phyloP scores from a whole-genome alignment of 352 stramenopile species.

The Phytophthora multivora region DNA sequence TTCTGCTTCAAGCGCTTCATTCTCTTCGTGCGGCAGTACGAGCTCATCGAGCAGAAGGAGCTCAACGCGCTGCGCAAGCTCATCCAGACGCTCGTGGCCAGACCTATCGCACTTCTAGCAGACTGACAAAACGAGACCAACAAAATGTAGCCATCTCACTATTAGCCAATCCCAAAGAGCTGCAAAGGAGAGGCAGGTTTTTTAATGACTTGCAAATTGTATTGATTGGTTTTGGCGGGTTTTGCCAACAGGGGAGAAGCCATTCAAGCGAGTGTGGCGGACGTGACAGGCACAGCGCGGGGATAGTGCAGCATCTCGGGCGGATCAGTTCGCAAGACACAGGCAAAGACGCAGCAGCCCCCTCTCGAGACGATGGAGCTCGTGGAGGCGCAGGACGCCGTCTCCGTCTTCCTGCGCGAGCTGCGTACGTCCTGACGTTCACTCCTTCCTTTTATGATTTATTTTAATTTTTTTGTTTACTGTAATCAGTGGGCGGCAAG shows the following conservation, averaged over 20 bases:
- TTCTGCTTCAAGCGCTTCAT: constrained; percentile 98
- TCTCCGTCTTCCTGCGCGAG: constrained; percentile 51
- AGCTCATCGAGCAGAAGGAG: constrained; percentile 94
- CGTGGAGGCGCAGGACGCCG: constrained; percentile 30
- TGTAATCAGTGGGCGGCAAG: constrained; percentile 54
- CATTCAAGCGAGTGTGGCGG: constrained; percentile 27
- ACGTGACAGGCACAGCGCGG: constrained; percentile 14
- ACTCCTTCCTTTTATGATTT: neutral
- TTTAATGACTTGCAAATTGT: constrained; percentile 20
- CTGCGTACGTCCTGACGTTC: constrained; percentile 34
- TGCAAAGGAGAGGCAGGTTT: constrained; percentile 23
- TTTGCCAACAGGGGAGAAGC: constrained; percentile 9
- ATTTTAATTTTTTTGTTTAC: neutral
- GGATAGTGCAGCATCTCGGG: constrained; percentile 12
- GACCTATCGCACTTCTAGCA: constrained; percentile 18
- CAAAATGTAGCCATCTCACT: constrained; percentile 43
- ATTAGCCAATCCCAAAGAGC: constrained; percentile 30
- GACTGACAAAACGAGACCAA: neutral
- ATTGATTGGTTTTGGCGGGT: constrained; percentile 1
- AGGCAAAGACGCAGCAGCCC: constrained; percentile 5
- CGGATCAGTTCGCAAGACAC: constrained; percentile 29
- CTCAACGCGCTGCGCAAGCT: constrained; percentile 94
- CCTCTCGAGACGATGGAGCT: constrained; percentile 31
- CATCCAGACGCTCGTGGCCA: constrained; percentile 61
- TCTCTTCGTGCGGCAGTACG: constrained; percentile 94